Conservation (phyloP, 768 basidiomycete species). For the Trichaptum fuscoviolaceum region DNA sequence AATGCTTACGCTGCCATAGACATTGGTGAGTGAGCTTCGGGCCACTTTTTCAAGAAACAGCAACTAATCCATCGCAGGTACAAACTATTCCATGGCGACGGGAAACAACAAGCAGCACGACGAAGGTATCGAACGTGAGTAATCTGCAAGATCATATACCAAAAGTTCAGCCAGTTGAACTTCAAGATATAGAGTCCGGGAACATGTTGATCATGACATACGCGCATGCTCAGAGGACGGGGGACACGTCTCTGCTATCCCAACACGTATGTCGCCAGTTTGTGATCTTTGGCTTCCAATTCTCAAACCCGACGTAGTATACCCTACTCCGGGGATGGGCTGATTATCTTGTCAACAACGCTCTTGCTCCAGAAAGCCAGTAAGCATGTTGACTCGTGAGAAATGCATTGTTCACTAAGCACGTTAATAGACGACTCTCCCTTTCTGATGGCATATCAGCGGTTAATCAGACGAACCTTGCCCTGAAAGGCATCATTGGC, state of each 20-base stretch:
- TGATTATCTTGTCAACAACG: conserved; percentile 14
- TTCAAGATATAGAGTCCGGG: conserved; percentile 39
- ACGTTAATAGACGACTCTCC: conserved; percentile 9
- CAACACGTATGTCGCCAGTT: conserved; percentile 13
- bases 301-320: conserved; percentile 15
- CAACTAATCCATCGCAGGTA: conserved; percentile 21
- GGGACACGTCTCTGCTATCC: conserved; percentile 19
- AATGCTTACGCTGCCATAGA: conserved; percentile 22
- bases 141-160: conserved; percentile 15
- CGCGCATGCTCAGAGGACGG: conserved; percentile 21
- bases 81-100: conserved; percentile 34
- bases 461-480: conserved; percentile 63
- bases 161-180: background rate
- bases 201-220: conserved; percentile 32
- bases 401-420: background rate
- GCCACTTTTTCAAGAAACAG: background rate
- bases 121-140: conserved; percentile 52
- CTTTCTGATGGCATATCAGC: conserved; percentile 15
- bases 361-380: conserved; percentile 7
- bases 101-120: conserved; percentile 41
- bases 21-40: conserved; percentile 23
- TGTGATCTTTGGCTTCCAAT: too few relatives aligned
- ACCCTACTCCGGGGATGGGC: conserved; percentile 22
- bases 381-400: background rate
- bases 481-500: conserved; percentile 66